Conservation (phyloP, 352 stramenopile genomes). For the Phytophthora parvispora region DNA sequence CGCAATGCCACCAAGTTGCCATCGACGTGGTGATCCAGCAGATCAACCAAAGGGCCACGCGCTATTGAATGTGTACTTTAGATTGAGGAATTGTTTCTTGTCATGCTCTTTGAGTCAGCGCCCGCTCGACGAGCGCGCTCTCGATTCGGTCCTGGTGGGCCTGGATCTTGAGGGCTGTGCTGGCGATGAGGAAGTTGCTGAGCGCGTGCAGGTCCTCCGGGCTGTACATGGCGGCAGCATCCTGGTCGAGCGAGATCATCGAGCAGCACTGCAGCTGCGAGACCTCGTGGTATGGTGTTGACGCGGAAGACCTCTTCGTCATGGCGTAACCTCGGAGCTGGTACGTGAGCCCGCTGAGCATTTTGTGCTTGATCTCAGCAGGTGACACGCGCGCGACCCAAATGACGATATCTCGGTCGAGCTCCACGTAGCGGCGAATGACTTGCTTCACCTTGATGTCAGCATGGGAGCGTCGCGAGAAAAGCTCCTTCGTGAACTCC, state of each 20-base stretch:
- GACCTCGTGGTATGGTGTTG: slow-evolving; percentile 21
- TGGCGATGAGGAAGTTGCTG: slow-evolving; percentile 51
- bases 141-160: slow-evolving; percentile 52
- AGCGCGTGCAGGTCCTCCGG: slow-evolving; percentile 31
- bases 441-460: slow-evolving; percentile 39
- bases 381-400: slow-evolving; percentile 35
- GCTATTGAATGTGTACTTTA: neutral
- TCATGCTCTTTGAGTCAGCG: neutral
- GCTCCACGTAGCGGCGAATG: slow-evolving; percentile 34
- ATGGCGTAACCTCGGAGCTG: slow-evolving; percentile 41
- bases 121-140: slow-evolving; percentile 30
- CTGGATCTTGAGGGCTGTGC: slow-evolving; percentile 37
- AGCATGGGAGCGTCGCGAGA: slow-evolving; percentile 10
- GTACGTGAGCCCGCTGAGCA: slow-evolving; percentile 34
- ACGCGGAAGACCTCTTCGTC: slow-evolving; percentile 34
- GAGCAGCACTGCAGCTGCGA: slow-evolving; percentile 41
- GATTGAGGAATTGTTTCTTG: neutral
- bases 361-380: slow-evolving; percentile 37
- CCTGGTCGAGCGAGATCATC: slow-evolving; percentile 34
- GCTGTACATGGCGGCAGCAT: slow-evolving; percentile 25
- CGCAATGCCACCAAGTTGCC: neutral
- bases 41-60: too few species aligned
- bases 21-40: neutral
- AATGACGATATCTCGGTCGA: slow-evolving; percentile 35
- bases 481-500: slow-evolving; percentile 33